A percentile compares a stretch with the other conserved stretches of the same genome.
Evolutionary conservation across 2,329 filamentous ascomycete genomes (phyloP).

Genomic region (Monosporascus sp.): DNA sequence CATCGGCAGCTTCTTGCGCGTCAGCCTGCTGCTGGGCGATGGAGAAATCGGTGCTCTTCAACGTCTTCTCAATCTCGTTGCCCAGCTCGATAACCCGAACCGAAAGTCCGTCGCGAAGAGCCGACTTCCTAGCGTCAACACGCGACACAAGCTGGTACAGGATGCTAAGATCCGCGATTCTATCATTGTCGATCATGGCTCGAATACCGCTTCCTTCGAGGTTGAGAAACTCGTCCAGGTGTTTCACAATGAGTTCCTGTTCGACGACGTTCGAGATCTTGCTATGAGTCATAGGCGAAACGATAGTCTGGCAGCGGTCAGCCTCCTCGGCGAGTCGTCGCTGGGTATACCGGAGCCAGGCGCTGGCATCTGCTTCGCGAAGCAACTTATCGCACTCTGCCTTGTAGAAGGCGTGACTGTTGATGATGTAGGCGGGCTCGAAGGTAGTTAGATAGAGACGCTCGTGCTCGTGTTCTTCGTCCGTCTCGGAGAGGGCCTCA

Average conservation of each 20-base stretch:
- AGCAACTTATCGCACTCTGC: slow-evolving; percentile 70
- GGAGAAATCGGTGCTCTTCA: slow-evolving; percentile 52
- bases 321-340: slow-evolving; percentile 73
- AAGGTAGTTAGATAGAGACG: slow-evolving; percentile 83
- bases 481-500: slow-evolving; percentile 77
- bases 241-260: slow-evolving; percentile 68
- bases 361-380: slow-evolving; percentile 70
- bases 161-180: slow-evolving; percentile 69
- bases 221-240: slow-evolving; percentile 75
- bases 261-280: slow-evolving; percentile 78
- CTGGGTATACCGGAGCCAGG: slow-evolving; percentile 73
- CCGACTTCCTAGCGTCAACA: slow-evolving; percentile 68
- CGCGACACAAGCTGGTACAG: slow-evolving; percentile 74
- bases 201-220: slow-evolving; percentile 80
- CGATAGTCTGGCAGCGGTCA: slow-evolving; percentile 75
- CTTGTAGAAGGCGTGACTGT: slow-evolving; percentile 69
- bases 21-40: slow-evolving; percentile 26
- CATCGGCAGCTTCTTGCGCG: slow-evolving; percentile 36
- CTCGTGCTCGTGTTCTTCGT: slow-evolving; percentile 68
- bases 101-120: slow-evolving; percentile 66
- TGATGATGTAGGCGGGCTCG: slow-evolving; percentile 68
- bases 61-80: slow-evolving; percentile 68
- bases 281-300: slow-evolving; percentile 64
- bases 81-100: slow-evolving; percentile 74
- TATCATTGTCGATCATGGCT: slow-evolving; percentile 89